Base-by-base conservation (phyloP, 352 stramenopile genomes). In the Globisporangium viniferum region DNA sequence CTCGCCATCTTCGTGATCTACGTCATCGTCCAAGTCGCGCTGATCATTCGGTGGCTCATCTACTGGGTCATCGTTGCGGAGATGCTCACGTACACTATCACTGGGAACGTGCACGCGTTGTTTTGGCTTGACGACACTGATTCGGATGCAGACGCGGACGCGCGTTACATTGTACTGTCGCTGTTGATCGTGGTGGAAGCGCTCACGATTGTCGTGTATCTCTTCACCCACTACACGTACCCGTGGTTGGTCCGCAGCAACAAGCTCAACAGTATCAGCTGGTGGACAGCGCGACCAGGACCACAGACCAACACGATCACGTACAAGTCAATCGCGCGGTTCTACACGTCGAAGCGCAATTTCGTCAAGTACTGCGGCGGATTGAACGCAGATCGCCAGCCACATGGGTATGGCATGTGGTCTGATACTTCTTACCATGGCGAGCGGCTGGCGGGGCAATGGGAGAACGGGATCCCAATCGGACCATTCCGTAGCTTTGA, bases 21-120 rank as follows among this genome's bases (percentile, higher is more conserved):
- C 64, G 51, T 93, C 31, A 78, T 95, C 20, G 82, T 90, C 1
- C 76, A 89, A 56, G 69, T 95, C 41, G 77, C 84, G 20, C 60
- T 95, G 53, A 72, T 97, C 27, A 85, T 94, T 54, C 85, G 86
- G 56, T 94, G 90, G 88, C 71, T 96, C 55, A 73, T 97, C 29
- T 97, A 95, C 71, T 94, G 80, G 79, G 77, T 93, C 33, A 75
- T 95, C 46, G 54, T 93, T 31, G 83, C 80, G 1, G 79, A 89
- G 44, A 71, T 91, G 63, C 62, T 89, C 55, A 89, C 71, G 12
- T 86, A 81, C 62, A 66, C 79, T 7, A 69, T 88, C 36, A 88
- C 83, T 1, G 65, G 67, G 35, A 82, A 80, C 51, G 57, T 89
- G 24, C 79, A 76, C 46, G 73, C 85, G 22, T 60, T 88, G 20